Percentiles rank a stretch among this genome's conserved stretches.
phyloP scores from a whole-genome alignment of 345 rosid species.

The Boechera divaricarpa region DNA sequence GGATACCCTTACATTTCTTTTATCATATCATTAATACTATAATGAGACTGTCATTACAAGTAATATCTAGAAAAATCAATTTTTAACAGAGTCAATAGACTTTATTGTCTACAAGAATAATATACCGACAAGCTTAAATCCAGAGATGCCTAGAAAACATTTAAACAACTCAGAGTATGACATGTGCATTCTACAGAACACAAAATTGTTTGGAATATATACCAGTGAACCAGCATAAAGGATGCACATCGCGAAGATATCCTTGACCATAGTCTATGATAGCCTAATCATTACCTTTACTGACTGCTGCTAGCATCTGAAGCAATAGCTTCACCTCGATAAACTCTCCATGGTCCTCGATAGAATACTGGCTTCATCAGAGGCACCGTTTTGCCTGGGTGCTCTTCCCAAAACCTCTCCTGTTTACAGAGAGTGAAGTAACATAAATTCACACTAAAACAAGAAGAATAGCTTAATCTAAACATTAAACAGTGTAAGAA shows the following conservation, averaged over 20 bases:
- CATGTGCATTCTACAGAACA: constrained; percentile 5
- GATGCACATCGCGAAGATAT: background rate
- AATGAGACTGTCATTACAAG: constrained; percentile 25
- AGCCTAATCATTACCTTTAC: constrained; percentile 37
- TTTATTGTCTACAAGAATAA: constrained; percentile 12
- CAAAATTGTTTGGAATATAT: background rate
- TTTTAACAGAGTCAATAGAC: constrained; percentile 25
- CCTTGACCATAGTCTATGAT: constrained; percentile 7
- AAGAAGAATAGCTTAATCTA: background rate
- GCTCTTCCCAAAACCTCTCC: constrained; percentile 97
- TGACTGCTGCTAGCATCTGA: constrained; percentile 46
- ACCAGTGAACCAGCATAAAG: constrained; percentile 12
- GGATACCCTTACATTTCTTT: constrained; percentile 39
- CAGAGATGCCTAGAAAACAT: background rate
- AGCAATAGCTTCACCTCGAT: constrained; percentile 65
- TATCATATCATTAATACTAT: constrained; percentile 11
- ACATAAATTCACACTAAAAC: constrained; percentile 5
- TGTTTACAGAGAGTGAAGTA: constrained; percentile 43
- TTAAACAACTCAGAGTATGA: background rate
- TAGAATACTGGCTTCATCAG: constrained; percentile 80
- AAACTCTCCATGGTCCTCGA: constrained; percentile 82
- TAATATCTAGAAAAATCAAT: background rate
- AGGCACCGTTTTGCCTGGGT: constrained; percentile 84
- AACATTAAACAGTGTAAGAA: no score
- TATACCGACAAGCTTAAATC: background rate